Percentiles rank a stretch among this genome's conserved stretches.
These are phyloP conservation scores for Fusarium sororula DNA, from an alignment of 2,329 filamentous ascomycete genomes.

Conservation along the genomic window DNA sequence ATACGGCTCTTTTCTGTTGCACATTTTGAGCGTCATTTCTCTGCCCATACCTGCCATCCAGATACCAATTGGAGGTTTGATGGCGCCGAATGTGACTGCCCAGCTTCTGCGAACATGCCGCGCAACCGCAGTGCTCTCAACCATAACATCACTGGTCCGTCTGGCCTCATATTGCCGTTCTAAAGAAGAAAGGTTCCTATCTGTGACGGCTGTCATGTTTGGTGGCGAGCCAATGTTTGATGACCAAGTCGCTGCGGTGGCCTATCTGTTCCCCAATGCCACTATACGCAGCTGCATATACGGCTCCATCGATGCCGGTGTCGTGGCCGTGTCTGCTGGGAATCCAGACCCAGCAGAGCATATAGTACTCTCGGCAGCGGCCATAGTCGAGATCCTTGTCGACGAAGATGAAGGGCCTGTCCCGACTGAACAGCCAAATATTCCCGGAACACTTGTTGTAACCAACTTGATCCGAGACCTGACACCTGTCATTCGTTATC, in stretches of 20 bases:
- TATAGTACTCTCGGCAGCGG: neutral
- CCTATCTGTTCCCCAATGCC: neutral
- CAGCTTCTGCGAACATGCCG: neutral
- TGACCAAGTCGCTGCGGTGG: neutral
- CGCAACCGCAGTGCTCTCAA: neutral
- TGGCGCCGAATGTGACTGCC: neutral
- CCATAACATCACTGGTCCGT: neutral
- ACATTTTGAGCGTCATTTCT: neutral
- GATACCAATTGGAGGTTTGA: neutral
- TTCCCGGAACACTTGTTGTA: neutral
- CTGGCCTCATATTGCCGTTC: neutral
- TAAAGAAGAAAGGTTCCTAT: neutral
- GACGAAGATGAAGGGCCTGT: neutral
- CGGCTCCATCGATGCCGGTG: neutral
- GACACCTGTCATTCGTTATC: neutral
- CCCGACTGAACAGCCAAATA: neutral
- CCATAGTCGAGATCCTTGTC: neutral
- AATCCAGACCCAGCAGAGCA: neutral
- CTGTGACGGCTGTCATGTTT: neutral
- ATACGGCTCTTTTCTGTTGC: neutral
- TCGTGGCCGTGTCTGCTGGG: neutral
- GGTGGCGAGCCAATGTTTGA: neutral
- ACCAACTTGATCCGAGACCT: conserved; percentile 1
- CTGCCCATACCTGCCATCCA: neutral
- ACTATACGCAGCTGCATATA: neutral